Evolutionary conservation across 345 rosid species (phyloP).

Genomic region (Passiflora organensis): DNA sequence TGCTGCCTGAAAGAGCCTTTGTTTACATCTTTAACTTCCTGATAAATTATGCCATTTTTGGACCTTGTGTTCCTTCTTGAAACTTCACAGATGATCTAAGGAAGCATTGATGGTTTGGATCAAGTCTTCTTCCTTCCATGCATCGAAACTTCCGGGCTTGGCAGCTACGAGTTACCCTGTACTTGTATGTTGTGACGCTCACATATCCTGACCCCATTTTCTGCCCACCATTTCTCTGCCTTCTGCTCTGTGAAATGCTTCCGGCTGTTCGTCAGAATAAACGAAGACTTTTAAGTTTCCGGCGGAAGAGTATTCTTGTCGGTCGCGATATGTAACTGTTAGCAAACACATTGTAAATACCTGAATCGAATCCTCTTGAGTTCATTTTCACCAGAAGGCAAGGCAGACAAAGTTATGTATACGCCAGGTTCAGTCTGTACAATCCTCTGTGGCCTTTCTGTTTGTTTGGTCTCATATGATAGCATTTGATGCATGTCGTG

Average conservation of each 20-base stretch:
- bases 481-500: conserved; percentile 31
- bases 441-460: conserved; percentile 48
- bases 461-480: conserved; percentile 40
- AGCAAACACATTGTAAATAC: conserved; percentile 26
- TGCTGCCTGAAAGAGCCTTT: too few relatives aligned
- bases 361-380: conserved; percentile 85
- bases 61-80: too few relatives aligned
- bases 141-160: background rate
- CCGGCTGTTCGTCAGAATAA: too few relatives aligned
- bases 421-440: conserved; percentile 82
- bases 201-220: conserved; percentile 53
- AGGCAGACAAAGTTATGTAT: conserved; percentile 52
- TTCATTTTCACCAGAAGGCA: conserved; percentile 66
- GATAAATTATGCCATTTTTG: too few relatives aligned
- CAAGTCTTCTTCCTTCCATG: too few relatives aligned
- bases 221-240: conserved; percentile 95
- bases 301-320: too few relatives aligned
- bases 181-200: conserved; percentile 48
- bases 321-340: too few relatives aligned
- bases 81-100: too few relatives aligned
- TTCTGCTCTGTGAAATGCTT: conserved; percentile 62
- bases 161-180: conserved; percentile 1
- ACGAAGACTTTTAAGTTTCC: too few relatives aligned
- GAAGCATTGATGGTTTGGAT: too few relatives aligned
- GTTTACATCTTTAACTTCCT: too few relatives aligned